These are phyloP conservation scores for Vigna reflexopilosa DNA, from an alignment of 306 rosid genomes.

Conservation along the genomic window DNA sequence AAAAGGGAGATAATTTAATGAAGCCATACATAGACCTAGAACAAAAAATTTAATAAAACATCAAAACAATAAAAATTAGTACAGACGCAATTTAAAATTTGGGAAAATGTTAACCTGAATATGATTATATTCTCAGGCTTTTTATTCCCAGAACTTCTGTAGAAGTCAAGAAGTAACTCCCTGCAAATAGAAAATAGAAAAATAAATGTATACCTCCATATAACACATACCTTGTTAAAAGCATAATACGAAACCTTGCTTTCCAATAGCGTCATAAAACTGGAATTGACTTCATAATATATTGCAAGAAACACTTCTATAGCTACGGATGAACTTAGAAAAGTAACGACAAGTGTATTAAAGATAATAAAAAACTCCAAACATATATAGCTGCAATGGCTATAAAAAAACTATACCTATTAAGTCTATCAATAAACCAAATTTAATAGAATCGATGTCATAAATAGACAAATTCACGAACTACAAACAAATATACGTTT, in stretches of 20 bases:
- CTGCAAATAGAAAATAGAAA: slow-evolving; percentile 45
- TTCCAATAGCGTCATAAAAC: not conserved
- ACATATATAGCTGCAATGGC: no score
- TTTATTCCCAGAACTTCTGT: slow-evolving; percentile 68
- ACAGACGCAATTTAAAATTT: no score
- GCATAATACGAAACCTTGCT: no score
- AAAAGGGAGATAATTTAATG: no score
- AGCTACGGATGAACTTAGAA: not conserved
- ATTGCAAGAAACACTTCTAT: not conserved
- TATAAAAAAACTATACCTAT: not conserved
- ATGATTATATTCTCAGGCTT: slow-evolving; percentile 87
- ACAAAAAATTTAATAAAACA: no score
- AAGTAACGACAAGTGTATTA: no score
- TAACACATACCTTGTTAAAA: not conserved
- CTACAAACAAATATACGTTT: not conserved
- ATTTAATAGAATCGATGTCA: not conserved
- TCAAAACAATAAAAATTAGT: no score
- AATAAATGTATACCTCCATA: not conserved
- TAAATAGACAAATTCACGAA: not conserved
- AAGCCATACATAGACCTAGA: no score
- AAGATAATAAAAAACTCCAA: no score
- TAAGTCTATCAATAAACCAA: not conserved
- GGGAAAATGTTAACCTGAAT: slow-evolving; percentile 64
- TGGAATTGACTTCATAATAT: not conserved
- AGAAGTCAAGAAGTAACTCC: slow-evolving; percentile 84